Evolutionary conservation across 352 stramenopile species (phyloP).

Genomic region (Phytophthora crassamura): DNA sequence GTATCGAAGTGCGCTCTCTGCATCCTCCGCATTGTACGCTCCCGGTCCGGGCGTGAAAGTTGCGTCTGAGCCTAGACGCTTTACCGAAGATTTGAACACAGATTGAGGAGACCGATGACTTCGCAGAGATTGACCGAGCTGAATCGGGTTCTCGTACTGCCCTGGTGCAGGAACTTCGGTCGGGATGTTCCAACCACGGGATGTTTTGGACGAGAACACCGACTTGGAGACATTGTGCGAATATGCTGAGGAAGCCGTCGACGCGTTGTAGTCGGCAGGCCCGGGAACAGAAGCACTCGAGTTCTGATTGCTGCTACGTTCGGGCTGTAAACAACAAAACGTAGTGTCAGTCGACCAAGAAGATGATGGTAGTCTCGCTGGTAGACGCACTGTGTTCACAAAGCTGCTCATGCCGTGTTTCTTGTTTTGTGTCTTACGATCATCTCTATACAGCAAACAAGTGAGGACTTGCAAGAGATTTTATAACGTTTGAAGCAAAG

Average conservation of each 20-base stretch:
- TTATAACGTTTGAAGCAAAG: slow-evolving; percentile 1
- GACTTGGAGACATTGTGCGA: slow-evolving; percentile 64
- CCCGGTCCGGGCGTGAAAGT: slow-evolving; percentile 58
- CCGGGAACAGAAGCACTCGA: slow-evolving; percentile 37
- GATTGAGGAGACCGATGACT: slow-evolving; percentile 45
- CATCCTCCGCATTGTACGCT: slow-evolving; percentile 72
- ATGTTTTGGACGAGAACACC: slow-evolving; percentile 70
- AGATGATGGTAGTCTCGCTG: background rate
- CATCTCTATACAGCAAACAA: slow-evolving; percentile 30
- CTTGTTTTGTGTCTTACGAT: slow-evolving; percentile 59
- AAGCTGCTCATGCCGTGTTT: slow-evolving; percentile 81
- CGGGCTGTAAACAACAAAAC: slow-evolving; percentile 28
- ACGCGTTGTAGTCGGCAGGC: slow-evolving; percentile 62
- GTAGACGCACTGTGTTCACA: slow-evolving; percentile 49
- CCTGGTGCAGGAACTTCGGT: slow-evolving; percentile 62
- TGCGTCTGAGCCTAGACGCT: slow-evolving; percentile 48
- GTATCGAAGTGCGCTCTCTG: slow-evolving; percentile 67
- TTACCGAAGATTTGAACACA: slow-evolving; percentile 73
- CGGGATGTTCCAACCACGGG: slow-evolving; percentile 55
- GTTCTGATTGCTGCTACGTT: slow-evolving; percentile 42
- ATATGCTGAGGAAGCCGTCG: slow-evolving; percentile 44
- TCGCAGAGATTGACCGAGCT: slow-evolving; percentile 41
- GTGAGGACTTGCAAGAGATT: background rate
- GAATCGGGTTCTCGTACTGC: slow-evolving; percentile 73
- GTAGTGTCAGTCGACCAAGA: slow-evolving; percentile 4